Evolutionary conservation across 2,329 filamentous ascomycete genomes (phyloP).

Genomic region (Colletotrichum simmondsii): DNA sequence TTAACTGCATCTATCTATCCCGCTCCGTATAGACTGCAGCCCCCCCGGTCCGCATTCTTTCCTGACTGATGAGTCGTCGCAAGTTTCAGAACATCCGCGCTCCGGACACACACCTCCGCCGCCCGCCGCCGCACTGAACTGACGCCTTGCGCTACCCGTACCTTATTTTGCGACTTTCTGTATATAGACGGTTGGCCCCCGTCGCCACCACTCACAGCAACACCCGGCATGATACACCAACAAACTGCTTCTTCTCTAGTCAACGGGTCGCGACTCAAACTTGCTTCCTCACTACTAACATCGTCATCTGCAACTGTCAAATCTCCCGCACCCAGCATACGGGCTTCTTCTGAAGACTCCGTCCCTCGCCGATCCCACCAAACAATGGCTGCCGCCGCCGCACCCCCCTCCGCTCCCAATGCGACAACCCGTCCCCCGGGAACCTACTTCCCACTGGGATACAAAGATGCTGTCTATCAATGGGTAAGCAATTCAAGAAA

Average conservation of each 20-base stretch:
- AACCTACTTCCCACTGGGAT: constrained; percentile 83
- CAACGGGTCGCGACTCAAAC: constrained; percentile 53
- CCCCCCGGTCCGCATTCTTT: not conserved
- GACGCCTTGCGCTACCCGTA: not conserved
- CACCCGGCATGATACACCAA: constrained; percentile 57
- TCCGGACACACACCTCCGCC: constrained; percentile 19
- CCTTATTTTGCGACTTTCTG: constrained; percentile 36
- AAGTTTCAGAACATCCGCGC: constrained; percentile 28
- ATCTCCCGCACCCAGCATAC: constrained; percentile 12
- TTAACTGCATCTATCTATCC: not conserved
- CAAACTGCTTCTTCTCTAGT: constrained; percentile 51
- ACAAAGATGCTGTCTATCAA: constrained; percentile 91
- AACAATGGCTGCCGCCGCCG: constrained; percentile 33
- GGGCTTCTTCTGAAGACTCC: constrained; percentile 22
- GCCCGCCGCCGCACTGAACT: constrained; percentile 19
- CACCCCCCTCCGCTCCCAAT: constrained; percentile 24
- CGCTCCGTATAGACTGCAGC: not conserved
- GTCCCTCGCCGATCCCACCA: constrained; percentile 27
- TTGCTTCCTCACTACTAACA: constrained; percentile 39
- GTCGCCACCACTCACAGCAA: constrained; percentile 36
- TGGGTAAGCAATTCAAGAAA: constrained; percentile 71
- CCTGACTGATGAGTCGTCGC: constrained; percentile 31
- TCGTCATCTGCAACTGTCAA: constrained; percentile 27
- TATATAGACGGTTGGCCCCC: constrained; percentile 19
- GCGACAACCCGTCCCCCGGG: constrained; percentile 39